phyloP scores from a whole-genome alignment of 164 flowering plant species.

The Protea cynaroides region DNA sequence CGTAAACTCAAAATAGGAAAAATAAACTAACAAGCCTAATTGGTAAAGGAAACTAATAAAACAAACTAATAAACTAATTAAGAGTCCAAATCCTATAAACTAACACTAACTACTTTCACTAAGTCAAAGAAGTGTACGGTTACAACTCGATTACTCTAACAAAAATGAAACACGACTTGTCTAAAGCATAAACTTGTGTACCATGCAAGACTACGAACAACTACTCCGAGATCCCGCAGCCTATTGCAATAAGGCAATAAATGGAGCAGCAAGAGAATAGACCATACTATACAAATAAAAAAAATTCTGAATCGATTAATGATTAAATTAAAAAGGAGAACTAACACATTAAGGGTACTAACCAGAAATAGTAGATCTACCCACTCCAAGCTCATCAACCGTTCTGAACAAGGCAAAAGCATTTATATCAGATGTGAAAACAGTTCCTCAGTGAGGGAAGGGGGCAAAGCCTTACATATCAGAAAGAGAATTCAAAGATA shows the following conservation, averaged over 20 bases:
- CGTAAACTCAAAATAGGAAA: too few relatives aligned
- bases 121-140: too few relatives aligned
- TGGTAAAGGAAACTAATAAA: too few relatives aligned
- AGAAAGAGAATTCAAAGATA: not conserved
- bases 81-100: too few relatives aligned
- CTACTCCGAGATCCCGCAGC: too few relatives aligned
- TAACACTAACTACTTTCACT: too few relatives aligned
- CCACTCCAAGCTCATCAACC: slow-evolving; percentile 62
- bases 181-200: not conserved
- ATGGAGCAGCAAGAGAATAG: not conserved
- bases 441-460: not conserved
- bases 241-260: too few relatives aligned
- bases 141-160: too few relatives aligned
- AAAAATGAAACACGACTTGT: not conserved
- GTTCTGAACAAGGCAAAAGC: slow-evolving; percentile 34
- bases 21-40: too few relatives aligned
- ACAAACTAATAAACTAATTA: too few relatives aligned
- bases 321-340: not conserved
- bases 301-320: not conserved
- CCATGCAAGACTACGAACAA: too few relatives aligned
- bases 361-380: slow-evolving; percentile 49
- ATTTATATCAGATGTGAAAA: not conserved
- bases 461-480: not conserved
- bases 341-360: slow-evolving; percentile 11
- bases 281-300: not conserved